Evolutionary conservation across 257 asterid genomes (phyloP).

Genomic region (Jaltomata sinuosa): DNA sequence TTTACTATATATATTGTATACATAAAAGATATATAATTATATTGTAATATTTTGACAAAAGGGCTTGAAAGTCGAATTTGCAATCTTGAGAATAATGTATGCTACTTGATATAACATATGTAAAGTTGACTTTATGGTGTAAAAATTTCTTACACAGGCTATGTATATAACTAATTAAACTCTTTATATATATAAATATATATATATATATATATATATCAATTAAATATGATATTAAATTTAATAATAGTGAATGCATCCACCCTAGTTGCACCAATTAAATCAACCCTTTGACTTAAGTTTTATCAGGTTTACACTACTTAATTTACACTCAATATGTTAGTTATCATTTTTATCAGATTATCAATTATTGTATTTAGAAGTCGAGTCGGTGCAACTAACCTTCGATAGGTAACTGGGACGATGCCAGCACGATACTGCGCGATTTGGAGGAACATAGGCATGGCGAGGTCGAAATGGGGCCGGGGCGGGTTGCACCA

Average conservation of each 20-base stretch:
- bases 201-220: no score
- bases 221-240: background rate
- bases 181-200: no score
- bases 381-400: background rate
- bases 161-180: background rate
- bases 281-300: background rate
- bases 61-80: background rate
- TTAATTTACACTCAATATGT: background rate
- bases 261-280: background rate
- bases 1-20: background rate
- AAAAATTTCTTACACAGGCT: background rate
- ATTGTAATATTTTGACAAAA: background rate
- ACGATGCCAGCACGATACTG: constrained; percentile 26
- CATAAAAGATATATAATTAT: no score
- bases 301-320: background rate
- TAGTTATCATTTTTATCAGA: background rate
- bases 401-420: constrained; percentile 29
- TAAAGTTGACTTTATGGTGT: no score
- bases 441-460: constrained; percentile 25
- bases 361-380: background rate
- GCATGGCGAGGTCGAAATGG: constrained; percentile 35
- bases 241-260: background rate
- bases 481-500: constrained; percentile 42
- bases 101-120: background rate
- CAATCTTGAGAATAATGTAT: background rate